Percentiles rank a stretch among this genome's conserved stretches.
Conservation (phyloP, 495 filamentous ascomycete genomes). For the Neurospora sp. region DNA sequence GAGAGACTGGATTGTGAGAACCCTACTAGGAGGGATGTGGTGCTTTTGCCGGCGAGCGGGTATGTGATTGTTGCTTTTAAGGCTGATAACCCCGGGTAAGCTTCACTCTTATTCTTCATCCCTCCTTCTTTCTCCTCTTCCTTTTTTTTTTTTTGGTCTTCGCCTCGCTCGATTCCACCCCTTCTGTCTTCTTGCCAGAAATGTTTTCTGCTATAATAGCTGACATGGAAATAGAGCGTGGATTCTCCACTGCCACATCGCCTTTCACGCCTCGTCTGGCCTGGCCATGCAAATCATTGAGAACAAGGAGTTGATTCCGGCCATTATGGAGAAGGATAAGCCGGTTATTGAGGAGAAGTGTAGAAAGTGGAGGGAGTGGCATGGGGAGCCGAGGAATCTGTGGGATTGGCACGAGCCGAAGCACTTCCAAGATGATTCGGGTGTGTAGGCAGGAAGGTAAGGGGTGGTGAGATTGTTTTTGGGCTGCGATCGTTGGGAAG, state of each 20-base stretch:
- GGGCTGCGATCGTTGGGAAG: not conserved
- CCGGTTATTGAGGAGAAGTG: slow-evolving; percentile 19
- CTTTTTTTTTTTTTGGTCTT: not conserved
- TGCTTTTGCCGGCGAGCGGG: slow-evolving; percentile 24
- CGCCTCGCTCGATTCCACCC: no score
- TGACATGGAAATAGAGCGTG: slow-evolving; percentile 16
- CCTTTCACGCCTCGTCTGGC: slow-evolving; percentile 36
- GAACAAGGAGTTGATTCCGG: slow-evolving; percentile 19
- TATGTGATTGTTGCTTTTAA: slow-evolving; percentile 29
- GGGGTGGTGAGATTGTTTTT: not conserved
- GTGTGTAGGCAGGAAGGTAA: slow-evolving; percentile 7
- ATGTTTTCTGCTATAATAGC: no score
- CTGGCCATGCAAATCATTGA: slow-evolving; percentile 36
- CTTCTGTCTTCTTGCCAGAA: no score
- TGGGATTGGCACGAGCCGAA: slow-evolving; percentile 6
- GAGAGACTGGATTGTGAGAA: slow-evolving; percentile 16
- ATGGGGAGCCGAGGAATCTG: slow-evolving; percentile 3
- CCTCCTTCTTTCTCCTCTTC: not conserved
- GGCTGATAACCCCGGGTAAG: slow-evolving; percentile 27
- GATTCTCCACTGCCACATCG: slow-evolving; percentile 33
- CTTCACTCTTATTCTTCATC: not conserved
- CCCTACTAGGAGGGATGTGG: slow-evolving; percentile 16
- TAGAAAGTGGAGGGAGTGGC: slow-evolving; percentile 22
- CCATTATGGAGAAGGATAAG: slow-evolving; percentile 13
- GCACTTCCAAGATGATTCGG: slow-evolving; percentile 22